Base-by-base conservation (phyloP, 805 yeast genomes). In the Candida pini region DNA sequence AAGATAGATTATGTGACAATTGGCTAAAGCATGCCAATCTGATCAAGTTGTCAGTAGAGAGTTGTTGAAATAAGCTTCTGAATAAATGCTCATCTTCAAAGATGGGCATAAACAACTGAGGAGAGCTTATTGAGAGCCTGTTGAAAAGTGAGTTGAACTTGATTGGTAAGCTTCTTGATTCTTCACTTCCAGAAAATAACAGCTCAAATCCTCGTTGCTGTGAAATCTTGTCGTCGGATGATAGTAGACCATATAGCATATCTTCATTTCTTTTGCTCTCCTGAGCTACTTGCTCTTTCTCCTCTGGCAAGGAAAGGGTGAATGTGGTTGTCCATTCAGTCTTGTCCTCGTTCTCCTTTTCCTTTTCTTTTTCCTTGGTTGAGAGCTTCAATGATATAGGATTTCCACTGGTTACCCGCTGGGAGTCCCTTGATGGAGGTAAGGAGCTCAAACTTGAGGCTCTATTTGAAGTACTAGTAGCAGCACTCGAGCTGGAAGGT, bases 21-120 rank as follows among this genome's bases (percentile, higher is more conserved):
- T 38, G 30, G 26, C 44, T 39, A 24, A 41, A 26, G 28, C 62
- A 52, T 7, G 38, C 36, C 6, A 56, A 16, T 29, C 63, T 40
- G 4, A 58, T 22, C 9, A 52, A 35, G 34, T 58, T 56, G n/a
- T 56, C 58, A 8, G 51, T 35, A 12, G 55, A 45, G 17, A 58
- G 28, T 25, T 41, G 46, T 4, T 30, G 34, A 2, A 45, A 24
- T 10, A 54, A 29, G 18, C 30, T 36, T 4, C 32, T 29, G 2
- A 51, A 21, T 18, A 41, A 30, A 2, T 27, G 16, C 4, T 33
- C 39, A 26, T 42, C 32, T 2, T 41, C 39, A 30, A 56, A 54
- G 10, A 56, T 35, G 4, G 41, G 38, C 7, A 34, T 23, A 26
- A 57, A 49, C 4, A 54, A n/a, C 2, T 31, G 22, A 2, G 62